Percentiles rank a stretch among this genome's conserved stretches.
These are phyloP conservation scores for Bipolaris cookei DNA, from an alignment of 2,329 filamentous ascomycete genomes.

Conservation along the genomic window DNA sequence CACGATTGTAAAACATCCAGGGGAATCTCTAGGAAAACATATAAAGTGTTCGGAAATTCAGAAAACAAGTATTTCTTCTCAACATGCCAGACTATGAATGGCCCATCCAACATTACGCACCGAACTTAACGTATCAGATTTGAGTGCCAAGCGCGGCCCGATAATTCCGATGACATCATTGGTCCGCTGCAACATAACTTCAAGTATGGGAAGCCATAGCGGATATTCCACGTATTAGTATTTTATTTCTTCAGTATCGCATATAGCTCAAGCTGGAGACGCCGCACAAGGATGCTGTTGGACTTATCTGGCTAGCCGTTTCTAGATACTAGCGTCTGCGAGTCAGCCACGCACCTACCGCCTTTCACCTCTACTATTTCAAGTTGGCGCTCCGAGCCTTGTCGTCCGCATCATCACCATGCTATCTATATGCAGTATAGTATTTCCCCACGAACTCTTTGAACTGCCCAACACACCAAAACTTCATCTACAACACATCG, in stretches of 20 bases:
- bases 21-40: conserved; percentile 24
- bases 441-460: background rate
- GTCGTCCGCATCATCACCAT: conserved; percentile 7
- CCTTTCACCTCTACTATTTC: conserved; percentile 8
- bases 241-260: background rate
- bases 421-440: conserved; percentile 1
- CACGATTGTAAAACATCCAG: conserved; percentile 41
- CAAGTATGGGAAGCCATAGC: background rate
- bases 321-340: conserved; percentile 4
- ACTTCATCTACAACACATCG: background rate
- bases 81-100: background rate
- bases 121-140: conserved; percentile 9
- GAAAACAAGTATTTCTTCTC: conserved; percentile 8
- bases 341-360: conserved; percentile 15
- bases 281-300: background rate
- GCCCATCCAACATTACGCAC: background rate
- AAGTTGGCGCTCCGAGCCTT: conserved; percentile 1
- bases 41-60: conserved; percentile 16
- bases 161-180: conserved; percentile 14
- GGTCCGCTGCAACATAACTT: background rate
- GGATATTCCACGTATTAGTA: background rate
- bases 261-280: background rate
- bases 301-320: background rate
- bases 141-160: conserved; percentile 1
- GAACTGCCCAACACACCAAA: background rate